Base-by-base conservation (phyloP, 805 yeast genomes). In the Teunomyces atbi region DNA sequence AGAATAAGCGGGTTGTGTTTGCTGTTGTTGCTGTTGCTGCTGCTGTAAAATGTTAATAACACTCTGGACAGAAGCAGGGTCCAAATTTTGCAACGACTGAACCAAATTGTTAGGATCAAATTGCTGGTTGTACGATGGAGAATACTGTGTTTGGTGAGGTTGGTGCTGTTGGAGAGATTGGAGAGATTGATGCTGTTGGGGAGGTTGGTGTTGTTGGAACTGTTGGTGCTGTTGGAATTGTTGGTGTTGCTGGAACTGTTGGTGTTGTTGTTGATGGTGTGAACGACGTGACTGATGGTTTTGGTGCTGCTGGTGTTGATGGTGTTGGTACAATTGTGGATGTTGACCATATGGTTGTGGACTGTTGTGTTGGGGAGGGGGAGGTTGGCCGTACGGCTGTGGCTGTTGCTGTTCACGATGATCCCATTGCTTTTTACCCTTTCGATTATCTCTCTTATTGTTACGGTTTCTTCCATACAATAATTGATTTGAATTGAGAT, bases 21-120 rank as follows among this genome's bases (percentile, higher is more conserved):
- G 54, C 18, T 56, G 63, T 39, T 58, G 65, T 23, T 51, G 60
- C 45, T 51, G 62, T 41, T n/a, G 26, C 26, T 56, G 63, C 39
- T 58, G 64, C 30, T 64, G 70, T 29, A 69, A 54, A 12, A 64
- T 46, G 12, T 56, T 51, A 10, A 69, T 54, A 50, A 68, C 59
- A 44, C 54, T 65, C 45, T 68, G 73, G 56, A 62, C 60, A 16
- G 72, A 57, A 15, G 58, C 51, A 2, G 70, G 69, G 43, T 67
- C 70, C 50, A 69, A 47, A 18, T 50, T 54, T 45, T 58, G 58
- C 29, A 58, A 51, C 2, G 57, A 53, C 27, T 58, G 59, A 19
- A 53, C n/a, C 29, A 56, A 41, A 8, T 54, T 47, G 6, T 54
- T 46, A 10, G 27, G 18, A 5, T 10, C 28, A 36, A 21, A 13